Evolutionary conservation across 768 basidiomycete genomes (phyloP), one percentile per base, ranked within the genome.

Genomic region (Russula virescens): DNA sequence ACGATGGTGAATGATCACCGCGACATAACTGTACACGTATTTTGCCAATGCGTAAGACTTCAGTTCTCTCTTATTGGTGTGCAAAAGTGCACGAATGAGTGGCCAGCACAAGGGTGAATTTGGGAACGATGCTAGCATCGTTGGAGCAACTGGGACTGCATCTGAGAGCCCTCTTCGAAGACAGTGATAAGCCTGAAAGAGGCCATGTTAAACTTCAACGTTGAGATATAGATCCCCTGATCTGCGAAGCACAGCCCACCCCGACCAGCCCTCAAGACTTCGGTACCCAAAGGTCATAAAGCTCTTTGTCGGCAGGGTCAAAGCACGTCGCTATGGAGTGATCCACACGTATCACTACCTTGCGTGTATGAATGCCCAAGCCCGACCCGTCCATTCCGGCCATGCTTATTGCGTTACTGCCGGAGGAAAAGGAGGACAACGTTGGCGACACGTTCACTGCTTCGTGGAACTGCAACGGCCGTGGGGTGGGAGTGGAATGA

Each of bases 261-360:
- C 19, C 21, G 28, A 47, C 35, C 13, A 21, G 28, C 38, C 38
- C 13, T 58, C 42, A 67, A 45, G 61, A 10, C 64, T 74, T 79
- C 5, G 87, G 85, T 31, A 78, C 86, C 90, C 91, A 92, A 11
- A 91, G 77, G 49, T 85, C 82, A 68, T 91, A 91, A 23, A 93
- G 77, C 67, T 90, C 86, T 74, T 79, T 84, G 74, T 93, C 91
- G 25, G 80, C 77, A 16, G 83, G 80, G 72, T 92, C 89, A 68
- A 93, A 93, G 65, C 83, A 87, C 38, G 88, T 88, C 59, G 84
- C 70, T 46, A 90, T 75, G 8, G 86, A 75, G 5, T 86, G 81
- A 71, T 91, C 89, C 25, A 83, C 75, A 46, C 86, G 84, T 68
- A 90, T 79, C 23, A 75, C 66, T 38, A 80, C 70, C 68, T 73